A percentile compares a stretch with the other conserved stretches of the same genome.
Conservation (phyloP, 805 yeast species). For the Myxozyma udenii region DNA sequence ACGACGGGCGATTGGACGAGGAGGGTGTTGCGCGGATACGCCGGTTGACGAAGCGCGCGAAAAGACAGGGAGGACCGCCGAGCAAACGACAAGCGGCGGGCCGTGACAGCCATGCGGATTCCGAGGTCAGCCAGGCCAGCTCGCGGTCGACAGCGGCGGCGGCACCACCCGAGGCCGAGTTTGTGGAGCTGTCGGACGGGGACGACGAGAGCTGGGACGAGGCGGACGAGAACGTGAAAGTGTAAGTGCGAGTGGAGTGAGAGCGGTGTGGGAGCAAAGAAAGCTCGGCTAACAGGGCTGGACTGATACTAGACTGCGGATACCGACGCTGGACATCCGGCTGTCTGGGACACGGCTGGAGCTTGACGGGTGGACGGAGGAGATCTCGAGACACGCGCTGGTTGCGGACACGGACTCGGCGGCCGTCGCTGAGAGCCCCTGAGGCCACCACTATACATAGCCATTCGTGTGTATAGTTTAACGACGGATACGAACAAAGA, state of each 20-base stretch:
- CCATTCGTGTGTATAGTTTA: too few species aligned
- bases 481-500: too few species aligned
- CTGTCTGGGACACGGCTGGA: background rate
- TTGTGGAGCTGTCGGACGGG: background rate
- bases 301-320: background rate
- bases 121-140: too few species aligned
- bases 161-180: too few species aligned
- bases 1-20: background rate
- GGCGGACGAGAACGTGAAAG: slow-evolving; percentile 4
- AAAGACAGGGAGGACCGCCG: background rate
- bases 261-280: background rate
- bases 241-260: background rate
- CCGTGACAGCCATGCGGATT: too few species aligned
- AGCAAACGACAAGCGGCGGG: too few species aligned
- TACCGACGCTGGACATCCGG: slow-evolving; percentile 2
- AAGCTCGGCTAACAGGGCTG: background rate
- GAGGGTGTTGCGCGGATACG: slow-evolving; percentile 4
- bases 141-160: too few species aligned
- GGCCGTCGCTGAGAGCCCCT: too few species aligned
- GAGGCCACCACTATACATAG: too few species aligned
- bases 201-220: background rate
- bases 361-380: slow-evolving; percentile 2
- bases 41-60: slow-evolving; percentile 2
- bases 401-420: background rate
- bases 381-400: background rate